A percentile compares a stretch with the other conserved stretches of the same genome.
phyloP scores from a whole-genome alignment of 176 grass and related monocot species.

The Rhynchospora pubera region DNA sequence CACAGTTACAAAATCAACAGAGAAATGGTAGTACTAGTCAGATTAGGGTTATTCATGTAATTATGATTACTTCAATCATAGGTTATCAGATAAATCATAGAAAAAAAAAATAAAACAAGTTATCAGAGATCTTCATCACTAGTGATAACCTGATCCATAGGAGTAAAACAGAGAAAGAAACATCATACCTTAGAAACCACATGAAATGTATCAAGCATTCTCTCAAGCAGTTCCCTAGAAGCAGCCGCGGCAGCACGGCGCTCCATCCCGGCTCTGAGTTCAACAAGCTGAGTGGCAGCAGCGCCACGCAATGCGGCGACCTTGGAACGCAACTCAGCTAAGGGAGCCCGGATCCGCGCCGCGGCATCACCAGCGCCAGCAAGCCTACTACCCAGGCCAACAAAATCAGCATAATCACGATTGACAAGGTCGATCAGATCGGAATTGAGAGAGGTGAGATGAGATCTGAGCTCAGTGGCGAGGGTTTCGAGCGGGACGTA shows the following conservation, averaged over 20 bases:
- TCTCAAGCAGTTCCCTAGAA: constrained; percentile 71
- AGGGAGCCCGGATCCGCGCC: constrained; percentile 51
- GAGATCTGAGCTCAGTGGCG: constrained; percentile 66
- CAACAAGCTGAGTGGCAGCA: constrained; percentile 26
- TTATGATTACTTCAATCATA: not conserved
- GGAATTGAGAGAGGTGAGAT: constrained; percentile 68
- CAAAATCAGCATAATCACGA: constrained; percentile 92
- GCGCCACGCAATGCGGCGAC: constrained; percentile 55
- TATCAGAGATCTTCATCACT: not conserved
- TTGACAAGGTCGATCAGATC: constrained; percentile 97
- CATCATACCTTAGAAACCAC: constrained; percentile 81
- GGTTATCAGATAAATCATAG: not conserved
- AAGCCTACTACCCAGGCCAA: constrained; percentile 75
- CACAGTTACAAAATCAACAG: not conserved
- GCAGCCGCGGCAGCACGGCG: constrained; percentile 51
- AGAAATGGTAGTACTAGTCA: not conserved
- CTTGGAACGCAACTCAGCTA: constrained; percentile 74
- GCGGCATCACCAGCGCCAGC: constrained; percentile 74
- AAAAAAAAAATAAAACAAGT: not conserved
- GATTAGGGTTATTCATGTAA: not conserved
- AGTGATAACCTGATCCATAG: not conserved
- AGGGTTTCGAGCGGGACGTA: constrained; percentile 92
- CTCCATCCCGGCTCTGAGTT: constrained; percentile 54
- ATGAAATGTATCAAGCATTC: constrained; percentile 93
- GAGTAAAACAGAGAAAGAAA: not conserved